phyloP scores from a whole-genome alignment of 202 grass and related monocot species.

The Bolboschoenoplectus hybrid region DNA sequence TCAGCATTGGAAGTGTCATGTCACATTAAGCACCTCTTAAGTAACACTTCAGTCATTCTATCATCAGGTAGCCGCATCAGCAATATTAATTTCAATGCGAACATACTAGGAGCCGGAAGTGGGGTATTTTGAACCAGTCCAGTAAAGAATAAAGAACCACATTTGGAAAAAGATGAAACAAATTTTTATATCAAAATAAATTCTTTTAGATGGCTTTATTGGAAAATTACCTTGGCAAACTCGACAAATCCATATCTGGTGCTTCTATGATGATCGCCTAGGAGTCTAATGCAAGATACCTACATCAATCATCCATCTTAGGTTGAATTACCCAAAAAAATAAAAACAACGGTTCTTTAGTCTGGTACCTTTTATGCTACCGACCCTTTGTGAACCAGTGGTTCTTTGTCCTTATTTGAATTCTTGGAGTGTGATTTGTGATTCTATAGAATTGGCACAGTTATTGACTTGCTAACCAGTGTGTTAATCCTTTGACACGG shows the following conservation, averaged over 20 bases:
- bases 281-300: slow-evolving; percentile 20
- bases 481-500: not conserved
- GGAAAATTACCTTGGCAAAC: slow-evolving; percentile 17
- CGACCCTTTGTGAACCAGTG: not conserved
- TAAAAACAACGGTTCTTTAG: not conserved
- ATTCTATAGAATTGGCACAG: not conserved
- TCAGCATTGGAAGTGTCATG: too few species aligned
- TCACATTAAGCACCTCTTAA: too few species aligned
- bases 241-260: slow-evolving; percentile 13
- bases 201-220: not conserved
- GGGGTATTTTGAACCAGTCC: not conserved
- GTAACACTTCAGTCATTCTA: too few species aligned
- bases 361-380: not conserved
- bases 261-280: not conserved
- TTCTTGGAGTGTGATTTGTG: slow-evolving; percentile 1
- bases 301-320: not conserved
- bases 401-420: not conserved
- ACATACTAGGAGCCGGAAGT: too few species aligned
- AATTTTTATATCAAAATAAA: not conserved
- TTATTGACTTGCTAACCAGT: not conserved
- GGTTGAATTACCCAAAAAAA: too few species aligned
- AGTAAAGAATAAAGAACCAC: not conserved
- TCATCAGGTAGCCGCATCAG: too few species aligned
- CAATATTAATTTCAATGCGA: too few species aligned
- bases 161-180: not conserved